Base-by-base conservation (phyloP, 805 yeast genomes). In the Zygotorulaspora florentina region DNA sequence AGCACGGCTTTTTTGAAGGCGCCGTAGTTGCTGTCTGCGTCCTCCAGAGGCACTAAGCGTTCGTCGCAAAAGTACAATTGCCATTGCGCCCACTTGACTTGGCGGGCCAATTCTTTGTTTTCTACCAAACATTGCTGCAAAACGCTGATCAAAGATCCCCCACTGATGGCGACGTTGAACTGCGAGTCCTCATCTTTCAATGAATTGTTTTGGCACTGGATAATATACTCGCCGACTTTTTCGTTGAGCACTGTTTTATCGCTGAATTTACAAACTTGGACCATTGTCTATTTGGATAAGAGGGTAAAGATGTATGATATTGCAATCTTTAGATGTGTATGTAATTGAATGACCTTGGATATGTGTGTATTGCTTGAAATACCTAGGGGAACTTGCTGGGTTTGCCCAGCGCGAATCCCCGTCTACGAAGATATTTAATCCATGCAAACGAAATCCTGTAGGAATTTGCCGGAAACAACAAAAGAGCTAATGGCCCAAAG, bases 1-100 rank as follows among this genome's bases (percentile, higher is more conserved):
- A 85, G 70, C 15, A 87, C 83, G 61, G 78, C 73, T 43, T 70
- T 69, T 59, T 85, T 78, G 71, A 90, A 86, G 42, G 84, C 74
- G 3, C 93, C 91, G 62, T 79, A 88, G 72, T 90, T 90, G 50
- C 96, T 86, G 64, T 90, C 97, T 17, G 75, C 81, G 61, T 87
- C 84, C 54, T 79, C 79, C 58, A 87, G 73, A 8, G 95, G 86
- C 30, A 90, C 96, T 52, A 90, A 66, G 66, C 98, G 79, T 70
- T 90, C 98, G 62, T 90, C 98, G 53, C 90, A 82, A 67, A 90
- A 88, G 69, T 74, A 90, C 10, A 90, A 81, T 48, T 79, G 79
- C 95, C 95, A 86, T 55, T 80, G 74, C 30, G 69, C 65, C 91
- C 95, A 86, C 57, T 79, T 67, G 26, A 83, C 74, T 46, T 72